Evolutionary conservation across 2,329 filamentous ascomycete genomes (phyloP).

Genomic region (Penicillium italicum): DNA sequence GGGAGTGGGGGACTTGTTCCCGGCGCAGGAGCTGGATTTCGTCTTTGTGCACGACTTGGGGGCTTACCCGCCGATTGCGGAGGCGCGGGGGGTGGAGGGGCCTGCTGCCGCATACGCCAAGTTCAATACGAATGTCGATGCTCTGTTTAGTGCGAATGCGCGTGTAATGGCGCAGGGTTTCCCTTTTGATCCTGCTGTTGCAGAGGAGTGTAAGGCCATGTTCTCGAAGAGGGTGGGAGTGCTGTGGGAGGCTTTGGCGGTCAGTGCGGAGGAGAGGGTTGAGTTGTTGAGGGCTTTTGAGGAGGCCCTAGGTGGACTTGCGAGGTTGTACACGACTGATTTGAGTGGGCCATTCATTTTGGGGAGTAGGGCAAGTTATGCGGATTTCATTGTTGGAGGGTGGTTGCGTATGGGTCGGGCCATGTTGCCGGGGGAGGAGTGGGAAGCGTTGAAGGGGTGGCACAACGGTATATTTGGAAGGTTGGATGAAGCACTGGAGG

Average conservation of each 20-base stretch:
- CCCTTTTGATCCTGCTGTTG: constrained; percentile 52
- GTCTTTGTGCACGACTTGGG: constrained; percentile 17
- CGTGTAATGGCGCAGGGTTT: constrained; percentile 43
- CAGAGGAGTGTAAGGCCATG: constrained; percentile 45
- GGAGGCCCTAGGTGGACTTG: constrained; percentile 43
- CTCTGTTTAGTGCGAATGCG: constrained; percentile 49
- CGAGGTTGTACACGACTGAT: constrained; percentile 40
- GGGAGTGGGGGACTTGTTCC: constrained; percentile 50
- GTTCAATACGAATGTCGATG: constrained; percentile 57
- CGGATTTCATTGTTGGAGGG: constrained; percentile 56
- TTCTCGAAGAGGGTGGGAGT: constrained; percentile 50
- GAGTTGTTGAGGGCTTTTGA: constrained; percentile 43
- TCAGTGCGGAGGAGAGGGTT: constrained; percentile 41
- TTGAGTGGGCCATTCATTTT: constrained; percentile 49
- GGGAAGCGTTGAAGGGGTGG: constrained; percentile 49
- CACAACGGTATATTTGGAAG: constrained; percentile 51
- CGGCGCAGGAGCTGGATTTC: constrained; percentile 43
- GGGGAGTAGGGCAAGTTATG: constrained; percentile 48
- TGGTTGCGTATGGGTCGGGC: constrained; percentile 51
- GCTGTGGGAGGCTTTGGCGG: constrained; percentile 39
- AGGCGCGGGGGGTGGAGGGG: background rate
- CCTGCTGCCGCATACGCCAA: constrained; percentile 39
- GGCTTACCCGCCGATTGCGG: background rate
- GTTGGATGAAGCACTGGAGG: constrained; percentile 48
- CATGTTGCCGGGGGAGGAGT: constrained; percentile 46